Base-by-base conservation (phyloP, 129 eudicot species). In the Helianthus annuus region DNA sequence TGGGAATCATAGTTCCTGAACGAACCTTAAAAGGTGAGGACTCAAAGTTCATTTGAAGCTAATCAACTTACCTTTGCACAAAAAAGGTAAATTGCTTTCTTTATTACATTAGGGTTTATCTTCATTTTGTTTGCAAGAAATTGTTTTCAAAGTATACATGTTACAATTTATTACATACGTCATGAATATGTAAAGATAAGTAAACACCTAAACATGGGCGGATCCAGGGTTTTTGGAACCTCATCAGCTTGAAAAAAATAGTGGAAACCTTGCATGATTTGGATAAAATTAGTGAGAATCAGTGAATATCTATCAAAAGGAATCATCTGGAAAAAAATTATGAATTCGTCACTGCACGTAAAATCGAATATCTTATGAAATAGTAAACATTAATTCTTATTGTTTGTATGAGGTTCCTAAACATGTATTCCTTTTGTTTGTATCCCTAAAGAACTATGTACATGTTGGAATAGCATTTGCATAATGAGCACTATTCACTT, bases 1-100 rank as follows among this genome's bases (percentile, higher is more conserved):
- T 19, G 22, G 22, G 22, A 19, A 19, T 19, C 22, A 19, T 19
- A 19, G 0, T 19, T 19, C 22, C 22, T 19, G 0, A 19, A 19
- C 77, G 39, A 15, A 13, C 69, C 2, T 32, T 32, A 32, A 32
- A 52, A 76, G 17, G 15, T n/a, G 29, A 7, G 61, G 7, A 52
- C 32, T 55, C 61, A 19, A 55, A 29, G 4, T 29, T 27, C 40
- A 29, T 24, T 27, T 10, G 64, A 27, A 58, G 64, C 16, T 58
- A 12, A 58, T 58, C 64, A 58, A 58, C 64, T 58, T 6, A 9
- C 64, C 27, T 24, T 58, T 58, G 64, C 64, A 27, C n/a, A 36
- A 27, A 58, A 19, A 54, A 19, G 64, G 64, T 59, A 27, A 12
- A 59, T 29, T 3, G 0, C 40, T 56, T 56, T 56, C 62, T 12